Percentiles rank a stretch among this genome's conserved stretches.
Conservation (phyloP, 192 early-diverging fungal species). For the Globomyces pollinis-pini region DNA sequence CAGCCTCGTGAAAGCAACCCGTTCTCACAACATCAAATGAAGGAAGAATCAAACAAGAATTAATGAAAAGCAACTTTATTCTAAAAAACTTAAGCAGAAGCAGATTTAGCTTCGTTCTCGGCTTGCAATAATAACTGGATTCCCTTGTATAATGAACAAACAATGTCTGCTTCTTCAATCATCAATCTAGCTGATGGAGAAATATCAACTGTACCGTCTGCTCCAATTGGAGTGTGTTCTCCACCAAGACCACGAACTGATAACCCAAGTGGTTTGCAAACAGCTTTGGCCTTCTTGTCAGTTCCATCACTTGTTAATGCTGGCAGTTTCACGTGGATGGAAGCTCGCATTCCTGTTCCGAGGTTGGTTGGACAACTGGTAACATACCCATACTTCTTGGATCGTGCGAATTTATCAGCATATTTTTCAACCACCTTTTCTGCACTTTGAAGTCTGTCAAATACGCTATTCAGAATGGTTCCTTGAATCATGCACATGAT, state of each 20-base stretch:
- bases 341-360: slow-evolving; percentile 9
- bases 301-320: slow-evolving; percentile 1
- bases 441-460: slow-evolving; percentile 5
- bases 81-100: background rate
- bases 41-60: no score
- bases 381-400: slow-evolving; percentile 9
- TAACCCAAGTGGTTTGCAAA: slow-evolving; percentile 8
- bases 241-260: slow-evolving; percentile 8
- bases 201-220: slow-evolving; percentile 10
- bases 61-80: background rate
- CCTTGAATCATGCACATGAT: slow-evolving; percentile 15
- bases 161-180: slow-evolving; percentile 13
- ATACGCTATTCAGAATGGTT: slow-evolving; percentile 9
- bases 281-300: background rate
- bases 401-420: slow-evolving; percentile 6
- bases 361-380: slow-evolving; percentile 5
- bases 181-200: slow-evolving; percentile 8
- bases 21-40: no score
- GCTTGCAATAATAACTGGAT: slow-evolving; percentile 7
- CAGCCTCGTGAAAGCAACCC: no score
- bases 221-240: slow-evolving; percentile 12
- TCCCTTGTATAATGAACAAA: slow-evolving; percentile 9
- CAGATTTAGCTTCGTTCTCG: background rate
- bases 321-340: slow-evolving; percentile 8
- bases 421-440: slow-evolving; percentile 10